These are phyloP conservation scores for Botryosphaeria agaves DNA, from an alignment of 2,329 filamentous ascomycete species.

Conservation along the genomic window DNA sequence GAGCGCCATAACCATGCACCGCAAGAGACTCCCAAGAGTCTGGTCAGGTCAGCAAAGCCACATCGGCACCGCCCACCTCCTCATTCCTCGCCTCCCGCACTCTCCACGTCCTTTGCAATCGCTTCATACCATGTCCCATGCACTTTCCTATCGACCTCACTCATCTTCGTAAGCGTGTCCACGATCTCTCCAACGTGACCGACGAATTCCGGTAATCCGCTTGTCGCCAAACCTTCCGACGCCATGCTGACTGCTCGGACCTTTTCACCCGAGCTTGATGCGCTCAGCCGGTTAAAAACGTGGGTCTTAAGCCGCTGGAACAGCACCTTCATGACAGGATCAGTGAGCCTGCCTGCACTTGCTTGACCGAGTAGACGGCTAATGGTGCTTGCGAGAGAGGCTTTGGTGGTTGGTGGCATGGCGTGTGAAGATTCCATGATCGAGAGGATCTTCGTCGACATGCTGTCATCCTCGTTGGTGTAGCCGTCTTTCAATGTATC, in stretches of 20 bases:
- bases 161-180: constrained; percentile 47
- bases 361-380: constrained; percentile 36
- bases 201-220: constrained; percentile 59
- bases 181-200: constrained; percentile 51
- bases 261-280: constrained; percentile 51
- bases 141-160: constrained; percentile 47
- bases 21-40: no score
- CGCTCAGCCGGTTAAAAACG: constrained; percentile 45
- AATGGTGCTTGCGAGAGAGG: constrained; percentile 24
- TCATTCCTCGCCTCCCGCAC: constrained; percentile 7
- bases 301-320: constrained; percentile 50
- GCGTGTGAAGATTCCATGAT: constrained; percentile 31
- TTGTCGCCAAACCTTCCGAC: constrained; percentile 48
- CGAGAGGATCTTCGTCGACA: constrained; percentile 26
- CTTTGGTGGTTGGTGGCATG: constrained; percentile 28
- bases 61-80: no score
- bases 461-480: constrained; percentile 7
- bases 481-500: constrained; percentile 46
- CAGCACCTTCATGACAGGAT: constrained; percentile 49
- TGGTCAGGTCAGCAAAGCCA: no score
- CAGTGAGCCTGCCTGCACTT: constrained; percentile 30
- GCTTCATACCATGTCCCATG: constrained; percentile 56
- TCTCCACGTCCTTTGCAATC: constrained; percentile 38
- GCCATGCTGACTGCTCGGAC: constrained; percentile 51
- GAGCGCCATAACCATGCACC: no score